Evolutionary conservation across 805 yeast species (phyloP).

Genomic region (Millerozyma acaciae): DNA sequence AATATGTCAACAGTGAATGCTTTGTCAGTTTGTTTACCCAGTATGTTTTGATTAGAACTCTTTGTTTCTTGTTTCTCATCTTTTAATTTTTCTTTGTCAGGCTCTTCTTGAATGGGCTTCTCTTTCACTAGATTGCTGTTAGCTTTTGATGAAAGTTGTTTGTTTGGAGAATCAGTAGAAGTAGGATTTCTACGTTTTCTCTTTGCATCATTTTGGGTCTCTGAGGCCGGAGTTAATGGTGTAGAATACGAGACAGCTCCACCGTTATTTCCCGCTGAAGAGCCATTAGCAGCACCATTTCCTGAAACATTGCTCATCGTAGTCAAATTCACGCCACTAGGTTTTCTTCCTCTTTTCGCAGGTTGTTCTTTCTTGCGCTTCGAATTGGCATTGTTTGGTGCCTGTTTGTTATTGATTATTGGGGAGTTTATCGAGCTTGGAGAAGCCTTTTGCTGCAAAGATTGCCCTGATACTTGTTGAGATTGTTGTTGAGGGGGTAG

Average conservation of each 20-base stretch:
- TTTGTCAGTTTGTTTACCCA: slow-evolving; percentile 22
- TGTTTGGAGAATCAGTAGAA: slow-evolving; percentile 35
- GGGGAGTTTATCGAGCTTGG: slow-evolving; percentile 33
- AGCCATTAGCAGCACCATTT: slow-evolving; percentile 8
- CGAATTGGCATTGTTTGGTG: slow-evolving; percentile 21
- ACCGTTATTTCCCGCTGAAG: slow-evolving; percentile 14
- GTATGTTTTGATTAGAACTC: slow-evolving; percentile 1
- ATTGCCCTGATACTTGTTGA: slow-evolving; percentile 9
- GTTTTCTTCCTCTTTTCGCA: slow-evolving; percentile 30
- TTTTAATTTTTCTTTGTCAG: slow-evolving; percentile 16
- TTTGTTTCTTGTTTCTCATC: slow-evolving; percentile 11
- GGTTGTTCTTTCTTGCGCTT: slow-evolving; percentile 32
- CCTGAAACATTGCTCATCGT: slow-evolving; percentile 10
- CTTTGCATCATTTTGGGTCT: slow-evolving; percentile 20
- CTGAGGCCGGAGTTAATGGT: slow-evolving; percentile 42
- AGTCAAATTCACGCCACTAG: slow-evolving; percentile 15
- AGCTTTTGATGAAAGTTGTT: slow-evolving; percentile 11
- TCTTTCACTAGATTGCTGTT: slow-evolving; percentile 16
- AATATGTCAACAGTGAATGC: slow-evolving; percentile 34
- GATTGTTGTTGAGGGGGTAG: slow-evolving; percentile 22
- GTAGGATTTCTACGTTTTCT: slow-evolving; percentile 27
- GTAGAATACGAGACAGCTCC: slow-evolving; percentile 26
- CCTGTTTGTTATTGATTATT: slow-evolving; percentile 28
- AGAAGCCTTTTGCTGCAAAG: slow-evolving; percentile 14
- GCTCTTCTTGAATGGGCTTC: slow-evolving; percentile 25